Percentiles rank a stretch among this genome's conserved stretches.
phyloP scores from a whole-genome alignment of 352 stramenopile species.

The Phytophthora multivora region DNA sequence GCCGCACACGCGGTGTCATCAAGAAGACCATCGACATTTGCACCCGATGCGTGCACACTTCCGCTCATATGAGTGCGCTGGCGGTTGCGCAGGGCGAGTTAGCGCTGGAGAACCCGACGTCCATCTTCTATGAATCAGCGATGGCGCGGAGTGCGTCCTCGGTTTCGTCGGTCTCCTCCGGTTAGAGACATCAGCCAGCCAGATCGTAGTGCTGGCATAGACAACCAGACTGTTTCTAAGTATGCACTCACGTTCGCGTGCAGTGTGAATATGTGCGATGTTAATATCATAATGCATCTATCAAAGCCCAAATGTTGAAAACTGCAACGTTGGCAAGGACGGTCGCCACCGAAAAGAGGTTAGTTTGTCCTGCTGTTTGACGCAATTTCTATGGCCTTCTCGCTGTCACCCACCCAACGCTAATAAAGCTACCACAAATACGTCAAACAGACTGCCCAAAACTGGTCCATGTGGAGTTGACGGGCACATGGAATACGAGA shows the following conservation, averaged over 20 bases:
- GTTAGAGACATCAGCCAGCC: neutral
- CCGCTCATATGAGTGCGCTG: conserved; percentile 33
- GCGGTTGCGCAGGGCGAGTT: conserved; percentile 40
- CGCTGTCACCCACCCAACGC: neutral
- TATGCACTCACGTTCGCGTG: conserved; percentile 14
- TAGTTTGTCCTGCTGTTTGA: conserved; percentile 7
- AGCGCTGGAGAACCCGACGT: conserved; percentile 30
- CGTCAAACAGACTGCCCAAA: conserved; percentile 1
- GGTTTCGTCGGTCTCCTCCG: conserved; percentile 22
- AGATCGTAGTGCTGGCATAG: no score
- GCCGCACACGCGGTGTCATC: conserved; percentile 34
- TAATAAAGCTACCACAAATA: conserved; percentile 11
- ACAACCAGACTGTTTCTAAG: conserved; percentile 1
- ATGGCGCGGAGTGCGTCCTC: conserved; percentile 25
- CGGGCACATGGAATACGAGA: conserved; percentile 16
- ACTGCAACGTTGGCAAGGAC: conserved; percentile 3
- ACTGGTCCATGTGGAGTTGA: conserved; percentile 16
- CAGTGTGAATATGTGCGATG: conserved; percentile 6
- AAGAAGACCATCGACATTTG: conserved; percentile 44
- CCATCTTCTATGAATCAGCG: conserved; percentile 39
- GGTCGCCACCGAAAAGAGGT: conserved; percentile 8
- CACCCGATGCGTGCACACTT: conserved; percentile 41
- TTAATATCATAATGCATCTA: conserved; percentile 16
- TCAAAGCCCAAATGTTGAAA: neutral
- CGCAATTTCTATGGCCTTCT: conserved; percentile 4